Percentiles rank a stretch among this genome's conserved stretches.
These are phyloP conservation scores for Eutypella sp. DNA, from an alignment of 2,329 filamentous ascomycete genomes.

Conservation along the genomic window DNA sequence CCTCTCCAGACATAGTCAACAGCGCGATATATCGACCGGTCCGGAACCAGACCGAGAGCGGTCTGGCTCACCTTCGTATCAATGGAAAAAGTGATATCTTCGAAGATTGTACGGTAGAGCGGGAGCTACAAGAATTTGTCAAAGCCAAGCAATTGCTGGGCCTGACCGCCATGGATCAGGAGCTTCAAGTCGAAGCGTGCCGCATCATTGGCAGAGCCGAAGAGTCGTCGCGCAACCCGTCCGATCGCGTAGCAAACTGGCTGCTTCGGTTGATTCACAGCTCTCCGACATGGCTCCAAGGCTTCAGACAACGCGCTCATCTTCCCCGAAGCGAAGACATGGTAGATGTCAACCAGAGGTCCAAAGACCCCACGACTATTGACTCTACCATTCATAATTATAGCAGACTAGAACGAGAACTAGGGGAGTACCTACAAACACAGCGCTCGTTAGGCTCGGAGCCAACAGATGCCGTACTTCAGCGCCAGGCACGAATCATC, in stretches of 20 bases:
- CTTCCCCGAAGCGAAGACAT: conserved; percentile 54
- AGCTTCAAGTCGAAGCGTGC: conserved; percentile 56
- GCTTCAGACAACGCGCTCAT: conserved; percentile 52
- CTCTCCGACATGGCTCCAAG: conserved; percentile 50
- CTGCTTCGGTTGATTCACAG: conserved; percentile 46
- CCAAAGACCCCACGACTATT: conserved; percentile 49
- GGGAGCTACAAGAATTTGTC: conserved; percentile 50
- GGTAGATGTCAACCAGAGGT: conserved; percentile 41
- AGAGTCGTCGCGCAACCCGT: conserved; percentile 43
- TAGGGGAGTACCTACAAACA: conserved; percentile 46
- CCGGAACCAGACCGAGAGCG: conserved; percentile 40
- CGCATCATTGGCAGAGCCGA: conserved; percentile 54
- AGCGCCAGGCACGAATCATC: conserved; percentile 53
- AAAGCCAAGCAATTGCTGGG: conserved; percentile 47
- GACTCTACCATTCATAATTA: conserved; percentile 58
- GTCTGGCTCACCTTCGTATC: conserved; percentile 45
- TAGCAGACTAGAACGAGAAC: conserved; percentile 49
- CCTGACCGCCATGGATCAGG: conserved; percentile 54
- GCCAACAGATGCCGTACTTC: conserved; percentile 50
- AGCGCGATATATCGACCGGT: conserved; percentile 46
- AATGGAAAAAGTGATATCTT: conserved; percentile 56
- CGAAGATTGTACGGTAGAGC: conserved; percentile 51
- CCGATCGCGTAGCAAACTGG: conserved; percentile 50
- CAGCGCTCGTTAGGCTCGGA: conserved; percentile 42
- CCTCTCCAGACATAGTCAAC: conserved; percentile 35